Percentiles rank a stretch among this genome's conserved stretches.
Evolutionary conservation across 176 grass and related monocot genomes (phyloP).

Genomic region (Phoenix dactylifera): DNA sequence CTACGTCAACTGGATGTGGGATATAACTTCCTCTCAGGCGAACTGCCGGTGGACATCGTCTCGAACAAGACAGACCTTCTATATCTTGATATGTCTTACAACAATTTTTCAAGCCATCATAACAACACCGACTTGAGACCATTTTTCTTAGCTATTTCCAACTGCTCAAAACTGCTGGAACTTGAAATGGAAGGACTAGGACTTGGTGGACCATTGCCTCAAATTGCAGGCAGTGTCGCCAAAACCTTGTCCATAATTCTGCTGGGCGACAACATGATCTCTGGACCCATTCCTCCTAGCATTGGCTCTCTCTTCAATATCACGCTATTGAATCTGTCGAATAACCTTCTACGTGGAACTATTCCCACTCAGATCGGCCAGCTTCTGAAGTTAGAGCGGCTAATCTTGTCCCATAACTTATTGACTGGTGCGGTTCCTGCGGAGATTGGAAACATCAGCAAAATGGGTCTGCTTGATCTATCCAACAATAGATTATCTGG

Average conservation of each 20-base stretch:
- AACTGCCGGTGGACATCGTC: constrained; percentile 40
- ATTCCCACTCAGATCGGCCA: constrained; percentile 46
- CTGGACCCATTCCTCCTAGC: constrained; percentile 45
- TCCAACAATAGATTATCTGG: constrained; percentile 45
- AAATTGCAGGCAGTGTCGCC: constrained; percentile 16
- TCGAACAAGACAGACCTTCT: neutral
- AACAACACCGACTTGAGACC: constrained; percentile 54
- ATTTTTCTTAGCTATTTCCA: constrained; percentile 58
- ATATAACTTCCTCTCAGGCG: constrained; percentile 40
- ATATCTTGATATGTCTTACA: constrained; percentile 50
- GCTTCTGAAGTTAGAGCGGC: constrained; percentile 26
- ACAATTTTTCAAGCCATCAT: constrained; percentile 38
- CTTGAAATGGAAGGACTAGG: constrained; percentile 37
- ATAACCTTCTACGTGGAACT: constrained; percentile 49
- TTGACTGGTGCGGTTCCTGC: constrained; percentile 37
- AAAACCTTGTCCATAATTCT: constrained; percentile 24
- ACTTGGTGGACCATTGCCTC: constrained; percentile 41
- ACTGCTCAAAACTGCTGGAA: constrained; percentile 38
- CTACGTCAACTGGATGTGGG: constrained; percentile 38
- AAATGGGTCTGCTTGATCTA: constrained; percentile 44
- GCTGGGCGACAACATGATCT: constrained; percentile 53
- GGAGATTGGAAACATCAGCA: constrained; percentile 36
- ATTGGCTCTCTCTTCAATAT: constrained; percentile 52
- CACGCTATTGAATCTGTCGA: constrained; percentile 61
- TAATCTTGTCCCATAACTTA: constrained; percentile 45